Conservation (phyloP, 1,139 yeast genomes). For the Candida sp. region DNA sequence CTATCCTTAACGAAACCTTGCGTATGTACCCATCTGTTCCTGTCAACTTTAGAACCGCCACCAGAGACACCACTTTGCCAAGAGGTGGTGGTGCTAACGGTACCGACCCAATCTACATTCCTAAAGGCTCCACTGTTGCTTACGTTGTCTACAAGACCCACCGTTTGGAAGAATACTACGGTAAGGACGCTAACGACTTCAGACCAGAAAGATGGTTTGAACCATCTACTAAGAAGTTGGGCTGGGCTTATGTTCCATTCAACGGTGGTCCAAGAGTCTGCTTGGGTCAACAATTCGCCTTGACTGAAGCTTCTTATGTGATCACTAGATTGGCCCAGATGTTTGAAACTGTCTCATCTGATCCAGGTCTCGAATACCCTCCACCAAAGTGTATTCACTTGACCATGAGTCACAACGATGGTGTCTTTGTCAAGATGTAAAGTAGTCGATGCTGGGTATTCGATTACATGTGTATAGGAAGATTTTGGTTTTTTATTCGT, state of each 20-base stretch:
- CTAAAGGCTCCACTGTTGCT: slow-evolving; percentile 49
- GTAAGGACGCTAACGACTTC: slow-evolving; percentile 50
- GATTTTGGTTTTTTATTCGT: neutral
- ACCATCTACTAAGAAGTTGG: slow-evolving; percentile 34
- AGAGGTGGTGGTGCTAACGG: slow-evolving; percentile 54
- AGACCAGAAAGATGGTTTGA: slow-evolving; percentile 54
- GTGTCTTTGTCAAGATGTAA: slow-evolving; percentile 19
- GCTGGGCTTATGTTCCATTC: slow-evolving; percentile 61
- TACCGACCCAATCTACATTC: slow-evolving; percentile 44
- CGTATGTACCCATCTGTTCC: slow-evolving; percentile 64
- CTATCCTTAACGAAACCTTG: slow-evolving; percentile 53
- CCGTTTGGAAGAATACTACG: slow-evolving; percentile 47
- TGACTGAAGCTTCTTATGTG: slow-evolving; percentile 58
- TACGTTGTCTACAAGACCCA: slow-evolving; percentile 53
- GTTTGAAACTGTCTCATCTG: slow-evolving; percentile 34
- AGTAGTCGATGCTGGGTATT: neutral
- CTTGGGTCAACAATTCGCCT: slow-evolving; percentile 64
- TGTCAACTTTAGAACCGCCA: slow-evolving; percentile 46
- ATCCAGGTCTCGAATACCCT: slow-evolving; percentile 28
- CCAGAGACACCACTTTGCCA: slow-evolving; percentile 50
- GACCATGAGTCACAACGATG: slow-evolving; percentile 31
- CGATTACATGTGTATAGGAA: neutral
- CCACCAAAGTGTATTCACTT: slow-evolving; percentile 36
- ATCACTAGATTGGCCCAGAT: slow-evolving; percentile 47
- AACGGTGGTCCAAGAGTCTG: slow-evolving; percentile 70